Base-by-base conservation (phyloP, 345 rosid species). In the Hibiscus tridactylites region DNA sequence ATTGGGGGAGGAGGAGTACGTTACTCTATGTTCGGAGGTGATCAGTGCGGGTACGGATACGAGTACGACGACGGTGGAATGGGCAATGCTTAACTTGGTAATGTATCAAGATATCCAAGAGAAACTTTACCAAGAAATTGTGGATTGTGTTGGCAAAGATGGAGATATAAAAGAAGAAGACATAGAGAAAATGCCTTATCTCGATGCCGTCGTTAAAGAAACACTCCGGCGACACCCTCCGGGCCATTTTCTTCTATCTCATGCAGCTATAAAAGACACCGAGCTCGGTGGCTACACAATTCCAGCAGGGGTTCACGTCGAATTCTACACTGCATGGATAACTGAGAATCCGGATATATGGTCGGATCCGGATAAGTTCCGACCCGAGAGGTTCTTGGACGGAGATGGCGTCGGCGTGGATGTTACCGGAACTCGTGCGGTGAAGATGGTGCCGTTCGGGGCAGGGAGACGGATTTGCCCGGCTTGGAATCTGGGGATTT, bases 191-290 rank as follows among this genome's bases (percentile, higher is more conserved):
- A 82, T 93, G 96, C 75, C 80, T 5, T 91, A 83, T 65, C 87
- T 93, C 5, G 83, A 80, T 0, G 94, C 98, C 0, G 86, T 91
- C 1, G 83, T 91, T 33, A 91, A 89, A 66, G 98, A 93, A 77
- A 93, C 98, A 49, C 78, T 93, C 83, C 88, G 98, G 42, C 85
- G 97, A 33, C 98, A 93, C 81, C 98, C 98, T 1, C 98, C 98
- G 4, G 90, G 97, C 7, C 98, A 94, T 84, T 94, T 94, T 68
- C 81, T 94, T 50, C 71, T 94, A 46, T 90, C 98, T 16, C 98
- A 94, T 58, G 84, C 98, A 0, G 86, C 87, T 0, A 79, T 74
- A 1, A 68, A 81, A 78, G 96, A 87, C 63, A 88, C 96, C 0
- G 83, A 87, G 80, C 88, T 94, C 0, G 98, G 93, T 2, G 96